These are phyloP conservation scores for Endocarpon pusillum DNA, from an alignment of 495 filamentous ascomycete species.

Conservation along the genomic window DNA sequence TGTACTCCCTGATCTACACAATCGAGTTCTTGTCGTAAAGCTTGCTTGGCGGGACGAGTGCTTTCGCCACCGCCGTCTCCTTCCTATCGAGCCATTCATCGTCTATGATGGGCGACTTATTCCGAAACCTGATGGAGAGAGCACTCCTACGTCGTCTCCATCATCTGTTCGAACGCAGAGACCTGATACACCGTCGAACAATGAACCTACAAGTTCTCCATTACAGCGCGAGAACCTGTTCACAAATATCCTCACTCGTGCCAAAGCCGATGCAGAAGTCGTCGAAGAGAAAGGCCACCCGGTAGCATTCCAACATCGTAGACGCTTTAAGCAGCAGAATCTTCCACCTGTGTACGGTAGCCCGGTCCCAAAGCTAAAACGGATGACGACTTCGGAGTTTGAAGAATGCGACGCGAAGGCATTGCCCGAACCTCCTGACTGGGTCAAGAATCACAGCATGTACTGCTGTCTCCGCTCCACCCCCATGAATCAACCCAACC, in stretches of 20 bases:
- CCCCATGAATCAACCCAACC: constrained; percentile 52
- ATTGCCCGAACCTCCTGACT: constrained; percentile 48
- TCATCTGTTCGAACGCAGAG: neutral
- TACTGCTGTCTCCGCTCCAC: constrained; percentile 76
- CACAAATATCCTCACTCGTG: constrained; percentile 31
- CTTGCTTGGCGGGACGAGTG: constrained; percentile 60
- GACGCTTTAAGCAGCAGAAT: constrained; percentile 9
- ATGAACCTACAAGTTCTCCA: neutral
- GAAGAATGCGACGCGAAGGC: constrained; percentile 28
- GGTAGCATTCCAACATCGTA: constrained; percentile 1
- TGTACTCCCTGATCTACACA: neutral
- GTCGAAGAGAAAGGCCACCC: constrained; percentile 6
- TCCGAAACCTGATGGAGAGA: constrained; percentile 9
- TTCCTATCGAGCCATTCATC: constrained; percentile 44
- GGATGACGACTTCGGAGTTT: constrained; percentile 57
- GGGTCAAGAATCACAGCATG: constrained; percentile 41
- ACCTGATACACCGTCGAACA: neutral
- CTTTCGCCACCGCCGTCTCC: constrained; percentile 27
- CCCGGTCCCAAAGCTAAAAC: constrained; percentile 34
- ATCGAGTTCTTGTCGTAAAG: constrained; percentile 37
- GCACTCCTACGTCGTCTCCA: constrained; percentile 1
- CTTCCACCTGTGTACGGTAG: constrained; percentile 6
- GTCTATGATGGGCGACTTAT: constrained; percentile 41
- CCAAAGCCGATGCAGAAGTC: constrained; percentile 29
- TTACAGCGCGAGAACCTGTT: neutral